These are phyloP conservation scores for Olyra latifolia DNA, from an alignment of 176 grass and related monocot species.

Conservation along the genomic window DNA sequence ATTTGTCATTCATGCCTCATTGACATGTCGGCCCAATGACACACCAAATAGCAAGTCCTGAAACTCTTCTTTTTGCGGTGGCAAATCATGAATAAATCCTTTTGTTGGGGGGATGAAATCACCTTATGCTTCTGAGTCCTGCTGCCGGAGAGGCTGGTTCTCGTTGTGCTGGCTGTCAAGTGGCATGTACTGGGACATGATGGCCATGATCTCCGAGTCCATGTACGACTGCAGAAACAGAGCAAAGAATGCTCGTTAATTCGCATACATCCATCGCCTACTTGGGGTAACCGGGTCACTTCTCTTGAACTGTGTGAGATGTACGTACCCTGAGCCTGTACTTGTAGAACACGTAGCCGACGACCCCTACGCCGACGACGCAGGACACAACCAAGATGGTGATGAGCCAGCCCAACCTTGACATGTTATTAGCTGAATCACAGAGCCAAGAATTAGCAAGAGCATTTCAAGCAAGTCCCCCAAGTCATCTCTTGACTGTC, in stretches of 20 bases:
- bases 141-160: constrained; percentile 65
- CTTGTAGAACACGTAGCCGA: constrained; percentile 93
- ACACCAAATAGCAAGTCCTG: too few species aligned
- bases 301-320: background rate
- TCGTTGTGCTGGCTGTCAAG: constrained; percentile 81
- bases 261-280: background rate
- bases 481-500: background rate
- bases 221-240: constrained; percentile 72
- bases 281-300: background rate
- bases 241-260: background rate
- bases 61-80: too few species aligned
- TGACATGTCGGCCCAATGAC: too few species aligned
- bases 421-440: constrained; percentile 57
- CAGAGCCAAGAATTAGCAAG: background rate
- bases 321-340: constrained; percentile 85
- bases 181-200: constrained; percentile 99
- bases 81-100: too few species aligned
- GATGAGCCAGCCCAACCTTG: constrained; percentile 62
- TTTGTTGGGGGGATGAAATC: background rate
- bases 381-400: constrained; percentile 61
- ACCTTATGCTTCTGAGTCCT: constrained; percentile 57
- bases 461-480: background rate
- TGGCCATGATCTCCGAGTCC: constrained; percentile 99
- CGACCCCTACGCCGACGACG: constrained; percentile 51
- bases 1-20: too few species aligned